Conservation (phyloP, 2,329 filamentous ascomycete genomes). For the Exophiala sp. region DNA sequence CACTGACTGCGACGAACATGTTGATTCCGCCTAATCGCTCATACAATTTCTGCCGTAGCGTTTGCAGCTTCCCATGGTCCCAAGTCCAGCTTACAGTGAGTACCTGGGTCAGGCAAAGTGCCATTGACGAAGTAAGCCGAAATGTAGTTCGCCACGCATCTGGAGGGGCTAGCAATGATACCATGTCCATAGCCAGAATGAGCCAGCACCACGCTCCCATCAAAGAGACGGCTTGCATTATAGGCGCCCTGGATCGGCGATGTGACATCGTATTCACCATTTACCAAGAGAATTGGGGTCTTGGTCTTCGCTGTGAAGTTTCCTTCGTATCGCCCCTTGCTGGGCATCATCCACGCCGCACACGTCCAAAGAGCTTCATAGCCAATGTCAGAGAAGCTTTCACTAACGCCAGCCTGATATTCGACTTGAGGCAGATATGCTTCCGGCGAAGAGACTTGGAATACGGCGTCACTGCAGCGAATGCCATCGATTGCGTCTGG, state of each 20-base stretch:
- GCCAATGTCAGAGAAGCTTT: constrained; percentile 9
- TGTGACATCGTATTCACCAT: constrained; percentile 27
- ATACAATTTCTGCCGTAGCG: not conserved
- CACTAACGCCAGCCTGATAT: not conserved
- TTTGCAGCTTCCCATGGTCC: constrained; percentile 7
- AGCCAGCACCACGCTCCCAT: constrained; percentile 29
- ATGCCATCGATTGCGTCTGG: constrained; percentile 9
- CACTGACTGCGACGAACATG: not conserved
- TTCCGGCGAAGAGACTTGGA: not conserved
- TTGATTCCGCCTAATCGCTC: not conserved
- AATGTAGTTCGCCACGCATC: constrained; percentile 32
- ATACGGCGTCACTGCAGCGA: constrained; percentile 14
- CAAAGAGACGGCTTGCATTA: constrained; percentile 27
- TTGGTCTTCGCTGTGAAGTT: constrained; percentile 27
- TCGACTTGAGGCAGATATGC: constrained; percentile 1
- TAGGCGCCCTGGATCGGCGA: constrained; percentile 28
- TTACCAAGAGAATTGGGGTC: constrained; percentile 29
- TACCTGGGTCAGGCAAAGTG: constrained; percentile 33
- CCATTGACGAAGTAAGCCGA: constrained; percentile 36
- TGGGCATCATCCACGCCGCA: constrained; percentile 25
- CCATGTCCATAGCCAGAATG: constrained; percentile 24
- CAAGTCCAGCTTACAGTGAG: constrained; percentile 31
- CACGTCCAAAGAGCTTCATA: constrained; percentile 18
- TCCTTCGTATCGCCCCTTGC: constrained; percentile 27
- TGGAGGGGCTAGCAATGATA: constrained; percentile 30